Percentiles rank a stretch among this genome's conserved stretches.
Evolutionary conservation across 108 stramenopile genomes (phyloP).

Genomic region (Cylindrotheca fusiformis): DNA sequence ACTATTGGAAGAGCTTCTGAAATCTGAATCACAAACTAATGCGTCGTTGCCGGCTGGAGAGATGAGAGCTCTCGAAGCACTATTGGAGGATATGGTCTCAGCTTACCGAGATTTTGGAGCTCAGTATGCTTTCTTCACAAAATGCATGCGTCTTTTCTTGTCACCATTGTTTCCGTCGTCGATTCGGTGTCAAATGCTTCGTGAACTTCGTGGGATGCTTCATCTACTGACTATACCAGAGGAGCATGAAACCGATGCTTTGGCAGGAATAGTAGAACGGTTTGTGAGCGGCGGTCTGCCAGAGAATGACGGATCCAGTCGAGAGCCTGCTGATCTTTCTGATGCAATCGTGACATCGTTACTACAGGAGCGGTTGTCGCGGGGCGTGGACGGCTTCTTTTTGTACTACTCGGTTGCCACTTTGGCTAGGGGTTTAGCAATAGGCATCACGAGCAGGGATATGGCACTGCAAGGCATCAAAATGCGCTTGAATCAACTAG

Average conservation of each 20-base stretch:
- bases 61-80: conserved; percentile 59
- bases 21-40: conserved; percentile 9
- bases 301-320: conserved; percentile 1
- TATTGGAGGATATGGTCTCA: conserved; percentile 69
- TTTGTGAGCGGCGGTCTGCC: conserved; percentile 6
- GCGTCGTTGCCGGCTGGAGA: conserved; percentile 33
- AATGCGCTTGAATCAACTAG: too few species aligned
- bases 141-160: conserved; percentile 66
- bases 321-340: conserved; percentile 22
- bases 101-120: conserved; percentile 78
- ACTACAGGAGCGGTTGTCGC: neutral
- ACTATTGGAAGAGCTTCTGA: conserved; percentile 21
- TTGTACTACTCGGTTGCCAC: conserved; percentile 9
- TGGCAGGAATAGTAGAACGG: conserved; percentile 7
- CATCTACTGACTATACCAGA: conserved; percentile 70
- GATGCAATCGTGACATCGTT: conserved; percentile 12
- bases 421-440: conserved; percentile 16
- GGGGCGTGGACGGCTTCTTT: conserved; percentile 14
- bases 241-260: conserved; percentile 21
- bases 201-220: conserved; percentile 51
- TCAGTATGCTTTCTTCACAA: conserved; percentile 64
- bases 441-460: neutral
- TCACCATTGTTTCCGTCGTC: conserved; percentile 56
- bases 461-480: too few species aligned
- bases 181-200: conserved; percentile 43